Base-by-base conservation (phyloP, 1,284 basidiomycete genomes). In the Trichosporon sp. region DNA sequence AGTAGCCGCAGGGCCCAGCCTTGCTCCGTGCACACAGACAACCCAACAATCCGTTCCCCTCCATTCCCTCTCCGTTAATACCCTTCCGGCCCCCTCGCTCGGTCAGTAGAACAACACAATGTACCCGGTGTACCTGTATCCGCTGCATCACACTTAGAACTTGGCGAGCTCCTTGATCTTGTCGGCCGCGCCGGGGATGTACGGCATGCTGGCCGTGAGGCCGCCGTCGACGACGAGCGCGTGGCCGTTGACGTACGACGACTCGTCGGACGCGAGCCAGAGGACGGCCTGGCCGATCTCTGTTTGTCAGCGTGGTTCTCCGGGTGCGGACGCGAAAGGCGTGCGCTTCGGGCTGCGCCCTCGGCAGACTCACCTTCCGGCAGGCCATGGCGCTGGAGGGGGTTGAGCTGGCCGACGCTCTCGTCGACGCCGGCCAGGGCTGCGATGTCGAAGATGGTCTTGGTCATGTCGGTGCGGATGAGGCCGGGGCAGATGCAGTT, bases 171-270 rank as follows among this genome's bases (percentile, higher is more conserved):
- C 56, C 56, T 60, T 60, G 56, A 60, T 31, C 21, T 11, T 5
- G 21, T 60, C 56, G 12, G 27, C 15, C 29, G 21, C 27, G 27
- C 56, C 56, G 27, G 56, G 56, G 29, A 60, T 23, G 56, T 60
- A 89, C 1, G 92, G 92, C 73, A 88, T 86, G 2, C 91, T 91
- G 34, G 89, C 85, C 8, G 90, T 88, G 68, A 95, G 81, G 0
- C 92, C 94, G 9, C 94, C 95, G 77, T 95, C 94, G 29, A 95
- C 90, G 0, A 90, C 90, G 44, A 94, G 86, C 72, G 90, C 91
- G 76, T 96, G 91, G 12, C 93, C 95, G 77, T 96, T 98, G 68
- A 98, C 89, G 80, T 96, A 95, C 77, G 92, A 94, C 1, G 93
- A 89, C 70, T 94, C 92, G 76, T 95, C 93, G 58, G 91, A 92